Evolutionary conservation across 2,329 filamentous ascomycete species (phyloP).

Genomic region (Colletotrichum cereale): DNA sequence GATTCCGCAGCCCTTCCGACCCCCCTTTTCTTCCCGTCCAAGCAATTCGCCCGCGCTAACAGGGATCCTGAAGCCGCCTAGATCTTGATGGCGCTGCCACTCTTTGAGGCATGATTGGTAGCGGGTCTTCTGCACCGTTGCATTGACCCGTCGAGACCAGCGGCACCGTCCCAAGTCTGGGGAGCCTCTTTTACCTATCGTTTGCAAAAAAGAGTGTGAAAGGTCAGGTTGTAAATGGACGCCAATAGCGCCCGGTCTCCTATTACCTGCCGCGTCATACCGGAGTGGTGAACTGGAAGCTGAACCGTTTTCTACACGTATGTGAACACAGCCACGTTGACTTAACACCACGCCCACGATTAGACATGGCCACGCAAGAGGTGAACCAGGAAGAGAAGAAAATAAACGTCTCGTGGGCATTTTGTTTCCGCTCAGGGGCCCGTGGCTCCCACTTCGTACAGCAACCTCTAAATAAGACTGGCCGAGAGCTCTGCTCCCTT

Average conservation of each 20-base stretch:
- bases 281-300: not conserved
- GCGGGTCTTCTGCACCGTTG: slow-evolving; percentile 27
- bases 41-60: slow-evolving; percentile 25
- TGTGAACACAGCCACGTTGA: not conserved
- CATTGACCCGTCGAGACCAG: slow-evolving; percentile 19
- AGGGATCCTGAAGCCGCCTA: slow-evolving; percentile 29
- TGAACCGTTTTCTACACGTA: not conserved
- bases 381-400: not conserved
- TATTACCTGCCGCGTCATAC: slow-evolving; percentile 1
- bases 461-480: slow-evolving; percentile 20
- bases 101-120: slow-evolving; percentile 29
- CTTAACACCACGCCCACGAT: not conserved
- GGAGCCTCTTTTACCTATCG: not conserved
- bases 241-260: not conserved
- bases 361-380: not conserved
- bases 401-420: not conserved
- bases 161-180: not conserved
- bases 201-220: too few species aligned
- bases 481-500: slow-evolving; percentile 7
- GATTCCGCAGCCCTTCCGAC: slow-evolving; percentile 20
- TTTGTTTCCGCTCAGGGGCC: slow-evolving; percentile 17
- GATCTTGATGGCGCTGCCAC: slow-evolving; percentile 38
- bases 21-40: slow-evolving; percentile 16
- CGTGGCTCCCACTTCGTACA: slow-evolving; percentile 16
- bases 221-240: not conserved